Evolutionary conservation across 1,139 yeast species (phyloP).

Genomic region (Candida neerlandica): DNA sequence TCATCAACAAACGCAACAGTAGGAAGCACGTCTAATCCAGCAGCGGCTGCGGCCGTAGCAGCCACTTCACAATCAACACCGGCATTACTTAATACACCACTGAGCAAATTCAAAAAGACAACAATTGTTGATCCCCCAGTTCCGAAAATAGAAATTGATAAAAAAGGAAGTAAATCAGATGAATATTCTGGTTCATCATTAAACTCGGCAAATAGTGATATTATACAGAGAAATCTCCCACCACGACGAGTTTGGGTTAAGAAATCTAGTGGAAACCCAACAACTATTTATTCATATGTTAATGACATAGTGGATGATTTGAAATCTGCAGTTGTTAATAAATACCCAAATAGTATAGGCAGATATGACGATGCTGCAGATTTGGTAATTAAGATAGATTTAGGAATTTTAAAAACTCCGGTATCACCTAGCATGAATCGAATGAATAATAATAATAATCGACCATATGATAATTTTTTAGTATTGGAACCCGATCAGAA

Average conservation of each 20-base stretch:
- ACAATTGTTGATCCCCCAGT: background rate
- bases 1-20: background rate
- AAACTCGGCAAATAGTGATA: constrained; percentile 4
- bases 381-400: constrained; percentile 44
- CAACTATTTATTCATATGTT: constrained; percentile 60
- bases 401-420: constrained; percentile 13
- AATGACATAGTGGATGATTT: constrained; percentile 73
- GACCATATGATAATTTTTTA: constrained; percentile 17
- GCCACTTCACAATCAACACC: constrained; percentile 2
- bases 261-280: constrained; percentile 60
- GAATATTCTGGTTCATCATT: constrained; percentile 4
- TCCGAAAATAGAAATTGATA: constrained; percentile 11
- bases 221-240: constrained; percentile 17
- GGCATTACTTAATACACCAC: background rate
- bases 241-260: constrained; percentile 65
- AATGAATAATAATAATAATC: background rate
- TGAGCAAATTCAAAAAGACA: background rate
- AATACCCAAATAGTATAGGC: constrained; percentile 73
- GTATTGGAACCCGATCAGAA: constrained; percentile 66
- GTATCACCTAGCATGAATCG: constrained; percentile 8
- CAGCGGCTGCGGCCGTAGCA: constrained; percentile 5
- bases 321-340: constrained; percentile 57
- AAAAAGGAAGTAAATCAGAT: background rate
- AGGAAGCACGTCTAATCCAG: constrained; percentile 2
- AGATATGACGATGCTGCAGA: constrained; percentile 72